These are phyloP conservation scores for Polyporus arcularius DNA, from an alignment of 768 basidiomycete species.

Conservation along the genomic window DNA sequence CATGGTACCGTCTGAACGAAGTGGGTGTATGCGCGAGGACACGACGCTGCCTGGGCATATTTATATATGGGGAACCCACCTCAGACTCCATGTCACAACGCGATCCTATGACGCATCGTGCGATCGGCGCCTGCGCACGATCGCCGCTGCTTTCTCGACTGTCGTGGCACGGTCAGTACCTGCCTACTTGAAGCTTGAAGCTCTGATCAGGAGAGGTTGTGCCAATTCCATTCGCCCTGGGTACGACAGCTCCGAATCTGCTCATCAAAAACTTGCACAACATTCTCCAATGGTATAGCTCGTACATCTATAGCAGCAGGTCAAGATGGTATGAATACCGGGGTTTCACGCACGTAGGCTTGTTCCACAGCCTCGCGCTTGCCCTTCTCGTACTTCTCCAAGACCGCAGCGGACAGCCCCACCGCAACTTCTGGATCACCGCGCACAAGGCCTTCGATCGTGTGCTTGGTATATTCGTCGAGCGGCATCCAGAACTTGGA, in stretches of 20 bases:
- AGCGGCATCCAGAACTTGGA: slow-evolving; percentile 59
- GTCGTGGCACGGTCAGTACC: too few relatives aligned
- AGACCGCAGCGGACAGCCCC: slow-evolving; percentile 21
- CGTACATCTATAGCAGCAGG: too few relatives aligned
- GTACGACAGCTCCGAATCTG: too few relatives aligned
- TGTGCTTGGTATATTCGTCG: slow-evolving; percentile 43
- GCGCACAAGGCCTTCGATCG: slow-evolving; percentile 40
- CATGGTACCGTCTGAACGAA: slow-evolving; percentile 11
- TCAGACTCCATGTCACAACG: not conserved
- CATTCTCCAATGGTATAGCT: too few relatives aligned
- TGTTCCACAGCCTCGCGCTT: slow-evolving; percentile 27
- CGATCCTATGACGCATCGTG: too few relatives aligned
- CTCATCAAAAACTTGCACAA: too few relatives aligned
- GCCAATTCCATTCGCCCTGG: too few relatives aligned
- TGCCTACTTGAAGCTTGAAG: too few relatives aligned
- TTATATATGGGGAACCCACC: not conserved
- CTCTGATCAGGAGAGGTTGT: too few relatives aligned
- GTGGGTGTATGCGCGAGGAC: not conserved
- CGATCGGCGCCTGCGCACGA: too few relatives aligned
- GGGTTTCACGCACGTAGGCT: slow-evolving; percentile 13
- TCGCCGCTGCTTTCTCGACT: not conserved
- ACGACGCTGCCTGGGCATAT: not conserved
- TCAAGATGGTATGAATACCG: too few relatives aligned
- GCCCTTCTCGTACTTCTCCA: slow-evolving; percentile 32
- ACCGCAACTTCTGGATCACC: slow-evolving; percentile 35